Base-by-base conservation (phyloP, 116 monocot genomes). In the Posidonia oceanica region DNA sequence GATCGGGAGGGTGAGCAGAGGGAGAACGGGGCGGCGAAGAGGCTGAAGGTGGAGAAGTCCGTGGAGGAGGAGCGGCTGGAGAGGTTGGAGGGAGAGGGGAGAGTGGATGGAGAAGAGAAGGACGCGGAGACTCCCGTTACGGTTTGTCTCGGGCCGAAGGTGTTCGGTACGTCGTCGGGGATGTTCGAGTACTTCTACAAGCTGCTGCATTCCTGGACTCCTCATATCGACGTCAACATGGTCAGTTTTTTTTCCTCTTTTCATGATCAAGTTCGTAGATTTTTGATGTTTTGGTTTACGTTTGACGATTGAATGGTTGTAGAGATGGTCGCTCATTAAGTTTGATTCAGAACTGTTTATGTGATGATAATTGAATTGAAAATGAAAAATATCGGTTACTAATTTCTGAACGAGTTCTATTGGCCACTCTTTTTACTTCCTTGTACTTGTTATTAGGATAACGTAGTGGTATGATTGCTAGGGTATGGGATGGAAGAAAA, bases 111-210 rank as follows among this genome's bases (percentile, higher is more conserved):
- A 48, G 48, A 7, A 48, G 42, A 39, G 15, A 65, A 21, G n/a
- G 54, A 51, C 14, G 71, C 36, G 66, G 65, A 77, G 66, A 13
- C 14, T 13, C 36, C 21, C 15, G 61, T 3, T 29, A 15, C 68
- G 54, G 85, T 55, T 23, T 81, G 66, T 13, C 70, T 96, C 53
- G 96, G 96, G 7, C 91, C 96, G 39, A 96, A 89, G 78, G 67
- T 39, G 56, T 96, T 96, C 61, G 71, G 13, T 36, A 81, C 91
- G 36, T 84, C 85, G 8, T 73, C 69, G 53, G 85, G 81, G 59
- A 91, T 96, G 96, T 96, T 91, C 63, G 72, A 96, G 37, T 96
- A 96, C 75, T 89, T 96, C 73, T 74, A 68, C 76, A 85, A 82
- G 42, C 61, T 96, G 16, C 82, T 96, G 17, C 88, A 86, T 67